Base-by-base conservation (phyloP, 2,329 filamentous ascomycete species). In the Fusarium humuli region DNA sequence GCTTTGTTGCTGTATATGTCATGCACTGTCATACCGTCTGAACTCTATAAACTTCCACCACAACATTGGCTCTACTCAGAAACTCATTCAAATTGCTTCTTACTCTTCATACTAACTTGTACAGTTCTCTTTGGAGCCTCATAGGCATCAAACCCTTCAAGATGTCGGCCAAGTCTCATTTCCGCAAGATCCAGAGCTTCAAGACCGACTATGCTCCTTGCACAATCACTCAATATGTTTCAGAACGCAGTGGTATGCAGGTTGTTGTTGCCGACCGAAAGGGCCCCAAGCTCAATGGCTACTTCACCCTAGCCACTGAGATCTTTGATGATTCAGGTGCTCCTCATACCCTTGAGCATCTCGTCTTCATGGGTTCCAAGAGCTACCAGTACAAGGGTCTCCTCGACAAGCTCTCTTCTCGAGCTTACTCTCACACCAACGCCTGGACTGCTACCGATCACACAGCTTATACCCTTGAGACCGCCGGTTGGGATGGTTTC, bases 391-490 rank as follows among this genome's bases (percentile, higher is more conserved):
- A 97, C 84, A 98, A 98, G 80, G 96, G 96, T 2, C 90, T 99
- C 42, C 87, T 99, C 20, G 95, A 98, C 79, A 97, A 97, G 82
- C 87, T 99, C 62, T 94, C 96, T 5, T 97, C 94, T 7, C 89
- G 97, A 70, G 94, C 95, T 2, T 99, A 98, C 79, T 97, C 95
- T 2, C 88, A 88, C 61, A 99, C 96, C 32, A 99, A 99, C 80
- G 96, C 96, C 6, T 99, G 95, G 94, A 99, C 96, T 2, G 94
- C 94, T 23, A 96, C 92, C 14, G 96, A 98, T 74, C 94, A 98
- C 78, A 99, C 97, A 1, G 94, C 94, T 4, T 99, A 99, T 81
- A 98, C 94, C 0, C 86, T 99, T 18, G 93, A 98, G 75, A 96
- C 94, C 13, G 96, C 96, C 25, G 96, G 96, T 3, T 99, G 96